A percentile compares a stretch with the other conserved stretches of the same genome.
Conservation (phyloP, 2,329 filamentous ascomycete species). For the Macroventuria anomochaeta region DNA sequence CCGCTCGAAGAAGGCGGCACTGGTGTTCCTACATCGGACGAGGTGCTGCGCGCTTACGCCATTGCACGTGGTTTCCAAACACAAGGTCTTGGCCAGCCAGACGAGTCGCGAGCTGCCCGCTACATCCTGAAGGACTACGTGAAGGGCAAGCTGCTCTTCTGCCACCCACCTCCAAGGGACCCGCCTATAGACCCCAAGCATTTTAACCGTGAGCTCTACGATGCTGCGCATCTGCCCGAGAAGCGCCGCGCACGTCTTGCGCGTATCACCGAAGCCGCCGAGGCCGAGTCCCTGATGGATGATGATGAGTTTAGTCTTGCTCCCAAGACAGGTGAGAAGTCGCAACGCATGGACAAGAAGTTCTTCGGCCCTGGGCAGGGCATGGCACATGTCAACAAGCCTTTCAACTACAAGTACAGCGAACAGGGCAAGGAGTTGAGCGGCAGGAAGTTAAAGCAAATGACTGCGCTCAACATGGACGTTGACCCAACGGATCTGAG, state of each 20-base stretch:
- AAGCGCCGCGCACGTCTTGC: conserved; percentile 75
- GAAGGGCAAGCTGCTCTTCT: conserved; percentile 91
- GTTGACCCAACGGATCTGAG: conserved; percentile 80
- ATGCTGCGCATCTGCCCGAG: conserved; percentile 78
- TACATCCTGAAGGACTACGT: conserved; percentile 97
- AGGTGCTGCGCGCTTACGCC: conserved; percentile 86
- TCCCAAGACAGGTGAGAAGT: conserved; percentile 69
- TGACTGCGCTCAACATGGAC: conserved; percentile 84
- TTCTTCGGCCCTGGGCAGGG: conserved; percentile 78
- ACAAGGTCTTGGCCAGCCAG: conserved; percentile 85
- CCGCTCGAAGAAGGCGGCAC: conserved; percentile 92
- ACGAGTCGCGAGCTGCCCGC: conserved; percentile 89
- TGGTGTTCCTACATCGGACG: conserved; percentile 81
- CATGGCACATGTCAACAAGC: conserved; percentile 71
- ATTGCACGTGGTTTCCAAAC: conserved; percentile 89
- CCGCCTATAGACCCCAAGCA: conserved; percentile 69
- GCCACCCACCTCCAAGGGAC: conserved; percentile 79
- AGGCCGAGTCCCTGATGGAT: conserved; percentile 48
- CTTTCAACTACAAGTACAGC: conserved; percentile 89
- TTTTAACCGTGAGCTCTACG: conserved; percentile 92
- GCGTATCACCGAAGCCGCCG: conserved; percentile 48
- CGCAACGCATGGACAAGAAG: conserved; percentile 78
- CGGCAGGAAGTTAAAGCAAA: conserved; percentile 80
- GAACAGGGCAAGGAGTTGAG: conserved; percentile 84
- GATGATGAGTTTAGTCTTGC: conserved; percentile 46